Percentiles rank a stretch among this genome's conserved stretches.
phyloP scores from a whole-genome alignment of 2,329 filamentous ascomycete genomes.

The Ophiostoma triangulosporum region DNA sequence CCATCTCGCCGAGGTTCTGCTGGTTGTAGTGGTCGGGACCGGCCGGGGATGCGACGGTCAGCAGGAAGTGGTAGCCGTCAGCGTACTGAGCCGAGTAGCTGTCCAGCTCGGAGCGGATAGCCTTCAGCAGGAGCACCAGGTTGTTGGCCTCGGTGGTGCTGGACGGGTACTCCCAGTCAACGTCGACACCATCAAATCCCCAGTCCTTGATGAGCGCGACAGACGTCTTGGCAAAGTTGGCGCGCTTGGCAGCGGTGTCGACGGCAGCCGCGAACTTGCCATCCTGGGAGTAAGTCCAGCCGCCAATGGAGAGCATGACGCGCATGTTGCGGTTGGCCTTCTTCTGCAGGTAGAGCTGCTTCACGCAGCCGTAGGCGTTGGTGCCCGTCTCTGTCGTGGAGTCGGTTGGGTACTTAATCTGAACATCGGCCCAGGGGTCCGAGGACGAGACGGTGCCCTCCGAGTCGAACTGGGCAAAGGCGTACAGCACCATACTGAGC shows the following conservation, averaged over 20 bases:
- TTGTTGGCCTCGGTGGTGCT: conserved; percentile 27
- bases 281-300: conserved; percentile 71
- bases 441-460: conserved; percentile 62
- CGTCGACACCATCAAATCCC: conserved; percentile 33
- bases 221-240: conserved; percentile 54
- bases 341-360: conserved; percentile 68
- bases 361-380: conserved; percentile 70
- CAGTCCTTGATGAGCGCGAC: conserved; percentile 60
- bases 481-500: conserved; percentile 55
- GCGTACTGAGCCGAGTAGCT: conserved; percentile 31
- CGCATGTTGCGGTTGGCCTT: conserved; percentile 66
- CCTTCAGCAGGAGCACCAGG: conserved; percentile 31
- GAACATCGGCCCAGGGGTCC: conserved; percentile 54
- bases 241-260: conserved; percentile 46
- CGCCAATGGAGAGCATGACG: conserved; percentile 66
- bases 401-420: conserved; percentile 62
- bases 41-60: conserved; percentile 39
- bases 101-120: conserved; percentile 34
- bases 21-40: conserved; percentile 33
- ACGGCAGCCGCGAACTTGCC: conserved; percentile 48
- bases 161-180: conserved; percentile 29
- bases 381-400: conserved; percentile 50
- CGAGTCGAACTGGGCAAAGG: conserved; percentile 63
- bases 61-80: conserved; percentile 34
- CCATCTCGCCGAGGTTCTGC: conserved; percentile 33